These are phyloP conservation scores for Pueraria montana DNA, from an alignment of 306 rosid genomes.

Conservation along the genomic window DNA sequence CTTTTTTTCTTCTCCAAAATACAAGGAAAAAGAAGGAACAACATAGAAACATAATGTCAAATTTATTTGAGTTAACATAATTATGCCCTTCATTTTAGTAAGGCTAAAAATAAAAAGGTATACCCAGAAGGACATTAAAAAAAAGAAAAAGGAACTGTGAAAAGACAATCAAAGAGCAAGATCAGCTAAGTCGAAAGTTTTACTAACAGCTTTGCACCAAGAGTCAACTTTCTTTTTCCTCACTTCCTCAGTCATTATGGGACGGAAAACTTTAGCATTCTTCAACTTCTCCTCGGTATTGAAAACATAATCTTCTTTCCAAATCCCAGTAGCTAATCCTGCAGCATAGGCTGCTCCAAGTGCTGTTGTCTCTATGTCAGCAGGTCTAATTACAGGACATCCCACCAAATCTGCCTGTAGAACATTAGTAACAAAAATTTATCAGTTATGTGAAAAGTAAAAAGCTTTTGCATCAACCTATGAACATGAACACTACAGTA, in stretches of 20 bases:
- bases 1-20: constrained; percentile 4
- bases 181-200: constrained; percentile 87
- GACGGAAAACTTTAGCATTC: constrained; percentile 58
- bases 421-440: constrained; percentile 16
- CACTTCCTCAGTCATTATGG: constrained; percentile 55
- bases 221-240: constrained; percentile 82
- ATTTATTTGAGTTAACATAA: constrained; percentile 8
- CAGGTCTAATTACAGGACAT: constrained; percentile 78
- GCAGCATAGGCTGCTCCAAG: constrained; percentile 99
- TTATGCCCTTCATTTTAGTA: constrained; percentile 22
- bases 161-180: constrained; percentile 64
- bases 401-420: constrained; percentile 85
- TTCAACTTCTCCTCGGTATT: constrained; percentile 55
- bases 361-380: constrained; percentile 92
- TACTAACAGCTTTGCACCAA: constrained; percentile 88
- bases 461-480: constrained; percentile 17
- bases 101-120: neutral
- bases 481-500: constrained; percentile 17
- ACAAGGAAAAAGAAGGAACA: constrained; percentile 24
- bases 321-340: constrained; percentile 85
- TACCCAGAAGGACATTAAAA: neutral
- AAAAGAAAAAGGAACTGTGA: neutral
- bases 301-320: constrained; percentile 75
- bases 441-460: constrained; percentile 17
- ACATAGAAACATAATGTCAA: constrained; percentile 3